Evolutionary conservation across 768 basidiomycete species (phyloP).

Genomic region (Calocybe indica): DNA sequence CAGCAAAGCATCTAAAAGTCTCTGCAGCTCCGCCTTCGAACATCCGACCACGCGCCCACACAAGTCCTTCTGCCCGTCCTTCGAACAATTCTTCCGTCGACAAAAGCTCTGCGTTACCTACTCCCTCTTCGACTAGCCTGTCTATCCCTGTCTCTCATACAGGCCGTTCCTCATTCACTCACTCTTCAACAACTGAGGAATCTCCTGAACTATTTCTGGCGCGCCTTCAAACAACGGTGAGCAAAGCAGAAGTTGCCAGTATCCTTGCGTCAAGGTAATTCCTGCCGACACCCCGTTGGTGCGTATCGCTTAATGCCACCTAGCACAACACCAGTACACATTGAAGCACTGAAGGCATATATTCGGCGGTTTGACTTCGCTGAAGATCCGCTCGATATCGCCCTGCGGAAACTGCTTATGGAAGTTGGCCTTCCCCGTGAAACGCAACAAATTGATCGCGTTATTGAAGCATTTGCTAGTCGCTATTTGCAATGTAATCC

Average conservation of each 20-base stretch:
- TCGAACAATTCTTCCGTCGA: no score
- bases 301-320: constrained; percentile 3
- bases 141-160: constrained; percentile 6
- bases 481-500: constrained; percentile 84
- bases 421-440: constrained; percentile 88
- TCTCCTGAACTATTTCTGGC: constrained; percentile 64
- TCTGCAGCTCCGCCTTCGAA: constrained; percentile 12
- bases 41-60: constrained; percentile 36
- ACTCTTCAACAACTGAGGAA: constrained; percentile 47
- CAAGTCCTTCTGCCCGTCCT: constrained; percentile 47
- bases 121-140: constrained; percentile 19
- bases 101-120: constrained; percentile 21
- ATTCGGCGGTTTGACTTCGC: constrained; percentile 74
- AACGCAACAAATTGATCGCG: constrained; percentile 97
- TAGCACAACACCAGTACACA: constrained; percentile 71
- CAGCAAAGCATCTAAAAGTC: constrained; percentile 2
- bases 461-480: constrained; percentile 91
- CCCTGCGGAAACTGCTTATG: constrained; percentile 86
- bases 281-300: not conserved
- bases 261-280: constrained; percentile 76
- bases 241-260: constrained; percentile 73
- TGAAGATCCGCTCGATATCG: constrained; percentile 83
- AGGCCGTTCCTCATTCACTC: constrained; percentile 10
- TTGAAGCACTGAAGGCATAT: constrained; percentile 62
- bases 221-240: constrained; percentile 58